Conservation (phyloP, 257 asterid genomes). For the Solanum pinnatisectum region DNA sequence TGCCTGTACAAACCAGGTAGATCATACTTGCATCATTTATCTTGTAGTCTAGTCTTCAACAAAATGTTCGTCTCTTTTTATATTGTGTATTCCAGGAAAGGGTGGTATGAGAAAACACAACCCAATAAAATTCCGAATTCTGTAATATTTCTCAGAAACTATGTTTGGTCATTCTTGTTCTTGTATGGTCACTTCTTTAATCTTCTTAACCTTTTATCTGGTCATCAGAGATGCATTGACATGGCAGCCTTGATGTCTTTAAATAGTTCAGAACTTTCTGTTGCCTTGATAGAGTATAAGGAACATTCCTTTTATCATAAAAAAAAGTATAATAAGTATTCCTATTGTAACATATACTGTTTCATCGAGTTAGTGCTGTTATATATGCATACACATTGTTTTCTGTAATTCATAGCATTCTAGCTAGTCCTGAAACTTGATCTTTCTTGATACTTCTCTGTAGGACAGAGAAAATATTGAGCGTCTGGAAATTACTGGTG, state of each 20-base stretch:
- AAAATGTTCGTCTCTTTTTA: not conserved
- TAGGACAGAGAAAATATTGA: constrained; percentile 94
- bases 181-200: not conserved
- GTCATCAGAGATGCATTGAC: not conserved
- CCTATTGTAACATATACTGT: not conserved
- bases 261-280: not conserved
- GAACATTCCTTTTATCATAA: not conserved
- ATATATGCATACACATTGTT: not conserved
- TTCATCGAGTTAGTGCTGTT: not conserved
- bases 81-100: not conserved
- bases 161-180: not conserved
- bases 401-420: not conserved
- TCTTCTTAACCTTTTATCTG: not conserved
- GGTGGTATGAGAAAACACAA: not conserved
- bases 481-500: constrained; percentile 95
- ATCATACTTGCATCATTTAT: not conserved
- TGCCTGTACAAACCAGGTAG: constrained; percentile 91
- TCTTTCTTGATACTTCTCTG: constrained; percentile 3
- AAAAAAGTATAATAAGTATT: not conserved
- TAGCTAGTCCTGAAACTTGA: not conserved
- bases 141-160: not conserved
- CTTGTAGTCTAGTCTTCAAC: not conserved
- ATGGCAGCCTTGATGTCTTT: not conserved
- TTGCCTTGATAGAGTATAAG: not conserved
- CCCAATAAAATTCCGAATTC: not conserved